Evolutionary conservation across 495 filamentous ascomycete genomes (phyloP), one percentile per base, ranked within the genome.

Genomic region (Hypomontagnella submonticulosa): DNA sequence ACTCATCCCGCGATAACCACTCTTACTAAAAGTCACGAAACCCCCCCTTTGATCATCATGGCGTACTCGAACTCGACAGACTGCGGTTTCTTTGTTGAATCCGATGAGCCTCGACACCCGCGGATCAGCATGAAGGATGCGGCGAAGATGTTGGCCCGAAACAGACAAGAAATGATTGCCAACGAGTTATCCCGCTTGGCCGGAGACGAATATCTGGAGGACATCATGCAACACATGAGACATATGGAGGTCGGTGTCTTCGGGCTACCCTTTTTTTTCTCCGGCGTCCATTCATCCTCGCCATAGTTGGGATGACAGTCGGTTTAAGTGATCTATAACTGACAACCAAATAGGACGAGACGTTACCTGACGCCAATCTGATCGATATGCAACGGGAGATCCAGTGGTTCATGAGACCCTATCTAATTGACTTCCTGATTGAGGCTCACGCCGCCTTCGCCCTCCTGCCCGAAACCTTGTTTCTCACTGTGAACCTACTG

Each of bases 351-450:
- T 64, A 97, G 95, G 80, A 86, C 67, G 88, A 93, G 75, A 98
- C 96, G 33, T 80, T 97, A 66, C 92, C 95, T 30, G 96, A 99
- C 74, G 92, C 96, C 71, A 93, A 93, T 69, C 92, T 94, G 13
- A 99, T 99, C 75, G 95, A 99, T 69, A 96, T 98, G 75, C 95
- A 99, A 77, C 90, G 92, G 44, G 95, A 99, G 81, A 98, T 99
- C 56, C 92, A 97, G 73, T 99, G 96, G 96, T 97, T 93, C 81
- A 99, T 99, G 95, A 85, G 95, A 67, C 94, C 95, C 0, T 99
- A 97, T 75, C 88, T 99, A 23, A 88, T 99, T 66, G 95, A 99
- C 81, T 99, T 99, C 81, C 85, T 99, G 52, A 90, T 97, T 71
- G 95, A 99, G 84, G 95, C 95, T 41, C 96, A 99, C 74, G 88